phyloP scores from a whole-genome alignment of 345 rosid species.

The Eucalyptus sp. region DNA sequence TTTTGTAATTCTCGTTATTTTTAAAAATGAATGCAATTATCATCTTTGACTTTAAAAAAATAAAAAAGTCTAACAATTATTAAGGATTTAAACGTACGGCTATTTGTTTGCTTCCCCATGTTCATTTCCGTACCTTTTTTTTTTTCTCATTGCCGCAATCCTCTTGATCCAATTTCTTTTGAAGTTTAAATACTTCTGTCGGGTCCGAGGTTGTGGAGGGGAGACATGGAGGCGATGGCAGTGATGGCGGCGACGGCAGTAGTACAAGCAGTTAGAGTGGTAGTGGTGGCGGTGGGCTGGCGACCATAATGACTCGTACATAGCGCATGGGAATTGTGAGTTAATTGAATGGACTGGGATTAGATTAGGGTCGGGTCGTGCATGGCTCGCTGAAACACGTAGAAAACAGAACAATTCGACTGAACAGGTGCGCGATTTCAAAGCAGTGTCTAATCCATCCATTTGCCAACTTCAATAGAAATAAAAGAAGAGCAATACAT shows the following conservation, averaged over 20 bases:
- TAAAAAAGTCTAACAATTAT: not conserved
- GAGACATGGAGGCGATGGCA: not conserved
- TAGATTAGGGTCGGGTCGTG: not conserved
- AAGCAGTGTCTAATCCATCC: not conserved
- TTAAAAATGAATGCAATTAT: too few relatives aligned
- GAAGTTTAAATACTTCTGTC: not conserved
- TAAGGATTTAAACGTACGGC: not conserved
- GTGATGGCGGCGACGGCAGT: not conserved
- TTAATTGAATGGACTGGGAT: not conserved
- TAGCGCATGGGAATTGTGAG: not conserved
- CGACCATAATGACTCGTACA: rapidly evolving
- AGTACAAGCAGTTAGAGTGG: not conserved
- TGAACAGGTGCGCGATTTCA: not conserved
- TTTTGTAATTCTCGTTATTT: too few relatives aligned
- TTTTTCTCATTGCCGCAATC: not conserved
- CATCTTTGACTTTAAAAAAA: too few relatives aligned
- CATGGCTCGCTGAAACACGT: not conserved
- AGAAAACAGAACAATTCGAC: not conserved
- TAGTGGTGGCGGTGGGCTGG: not conserved
- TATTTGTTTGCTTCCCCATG: not conserved
- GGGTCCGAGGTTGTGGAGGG: not conserved
- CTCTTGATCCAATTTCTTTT: not conserved
- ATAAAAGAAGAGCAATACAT: not conserved
- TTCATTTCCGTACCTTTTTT: not conserved
- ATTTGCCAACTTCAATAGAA: not conserved